A percentile compares a stretch with the other conserved stretches of the same genome.
phyloP scores from a whole-genome alignment of 352 stramenopile species.

The Phytopythium ostracodes region DNA sequence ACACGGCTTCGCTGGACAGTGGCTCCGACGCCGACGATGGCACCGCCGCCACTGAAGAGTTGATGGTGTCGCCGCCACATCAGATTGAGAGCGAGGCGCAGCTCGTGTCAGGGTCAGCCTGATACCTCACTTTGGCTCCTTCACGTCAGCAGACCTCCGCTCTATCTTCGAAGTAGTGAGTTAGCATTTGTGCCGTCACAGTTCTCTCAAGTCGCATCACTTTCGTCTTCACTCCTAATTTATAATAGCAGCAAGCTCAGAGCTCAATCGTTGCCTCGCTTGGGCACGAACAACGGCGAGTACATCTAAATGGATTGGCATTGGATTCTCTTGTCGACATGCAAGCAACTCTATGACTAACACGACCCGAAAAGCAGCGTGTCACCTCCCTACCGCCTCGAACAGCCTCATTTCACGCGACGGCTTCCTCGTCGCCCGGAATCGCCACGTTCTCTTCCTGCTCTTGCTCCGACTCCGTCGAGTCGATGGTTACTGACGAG shows the following conservation, averaged over 20 bases:
- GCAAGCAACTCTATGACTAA: background rate
- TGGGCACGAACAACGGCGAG: background rate
- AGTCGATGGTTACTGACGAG: background rate
- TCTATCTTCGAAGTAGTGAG: background rate
- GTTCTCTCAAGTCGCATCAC: background rate
- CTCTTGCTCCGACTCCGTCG: constrained; percentile 1
- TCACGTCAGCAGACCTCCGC: background rate
- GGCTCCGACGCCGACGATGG: background rate
- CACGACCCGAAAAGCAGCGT: background rate
- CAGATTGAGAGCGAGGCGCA: background rate
- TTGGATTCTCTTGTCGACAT: background rate
- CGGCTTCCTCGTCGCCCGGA: background rate
- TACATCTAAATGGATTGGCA: background rate
- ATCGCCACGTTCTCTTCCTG: background rate
- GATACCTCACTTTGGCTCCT: background rate
- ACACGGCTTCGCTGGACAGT: background rate
- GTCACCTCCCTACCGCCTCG: background rate
- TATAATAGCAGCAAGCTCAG: background rate
- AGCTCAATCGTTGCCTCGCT: no score
- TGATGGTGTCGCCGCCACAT: background rate
- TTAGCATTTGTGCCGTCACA: no score
- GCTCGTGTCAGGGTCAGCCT: background rate
- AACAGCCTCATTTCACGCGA: background rate
- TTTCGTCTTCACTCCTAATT: background rate
- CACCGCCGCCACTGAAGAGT: background rate